Evolutionary conservation across 352 stramenopile species (phyloP).

Genomic region (Elongisporangium undulatum): DNA sequence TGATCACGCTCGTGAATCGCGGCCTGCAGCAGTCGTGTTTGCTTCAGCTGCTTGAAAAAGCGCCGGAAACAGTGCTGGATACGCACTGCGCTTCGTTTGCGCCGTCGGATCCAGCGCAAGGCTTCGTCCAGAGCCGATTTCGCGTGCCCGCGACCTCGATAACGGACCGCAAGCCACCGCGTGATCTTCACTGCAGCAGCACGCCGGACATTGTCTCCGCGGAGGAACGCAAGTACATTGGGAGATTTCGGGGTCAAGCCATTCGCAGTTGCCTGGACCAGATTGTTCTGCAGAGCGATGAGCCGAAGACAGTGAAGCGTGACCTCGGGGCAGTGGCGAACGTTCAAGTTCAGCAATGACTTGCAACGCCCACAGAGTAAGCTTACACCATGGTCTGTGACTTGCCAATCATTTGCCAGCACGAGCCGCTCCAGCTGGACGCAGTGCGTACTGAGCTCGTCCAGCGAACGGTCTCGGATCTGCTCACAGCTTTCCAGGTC

Average conservation of each 20-base stretch:
- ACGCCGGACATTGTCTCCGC: conserved; percentile 19
- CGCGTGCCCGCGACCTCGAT: conserved; percentile 23
- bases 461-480: conserved; percentile 39
- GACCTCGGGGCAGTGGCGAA: conserved; percentile 64
- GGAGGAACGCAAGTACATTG: conserved; percentile 42
- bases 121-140: conserved; percentile 39
- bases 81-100: conserved; percentile 28
- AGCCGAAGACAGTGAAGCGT: conserved; percentile 30
- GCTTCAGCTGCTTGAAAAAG: conserved; percentile 14
- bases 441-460: conserved; percentile 27
- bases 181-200: conserved; percentile 31
- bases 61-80: conserved; percentile 55
- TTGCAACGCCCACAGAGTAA: conserved; percentile 17
- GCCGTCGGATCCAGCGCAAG: conserved; percentile 34
- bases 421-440: conserved; percentile 42
- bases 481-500: conserved; percentile 79
- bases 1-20: conserved; percentile 17
- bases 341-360: conserved; percentile 33
- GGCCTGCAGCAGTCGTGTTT: conserved; percentile 20
- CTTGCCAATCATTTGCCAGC: conserved; percentile 67
- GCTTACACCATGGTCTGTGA: conserved; percentile 47
- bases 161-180: conserved; percentile 34
- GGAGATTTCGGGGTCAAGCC: conserved; percentile 45
- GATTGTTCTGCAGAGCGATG: conserved; percentile 33
- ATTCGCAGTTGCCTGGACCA: conserved; percentile 27